A percentile compares a stretch with the other conserved stretches of the same genome.
phyloP scores from a whole-genome alignment of 2,329 filamentous ascomycete species.

The Chrysoporthe cubensis region DNA sequence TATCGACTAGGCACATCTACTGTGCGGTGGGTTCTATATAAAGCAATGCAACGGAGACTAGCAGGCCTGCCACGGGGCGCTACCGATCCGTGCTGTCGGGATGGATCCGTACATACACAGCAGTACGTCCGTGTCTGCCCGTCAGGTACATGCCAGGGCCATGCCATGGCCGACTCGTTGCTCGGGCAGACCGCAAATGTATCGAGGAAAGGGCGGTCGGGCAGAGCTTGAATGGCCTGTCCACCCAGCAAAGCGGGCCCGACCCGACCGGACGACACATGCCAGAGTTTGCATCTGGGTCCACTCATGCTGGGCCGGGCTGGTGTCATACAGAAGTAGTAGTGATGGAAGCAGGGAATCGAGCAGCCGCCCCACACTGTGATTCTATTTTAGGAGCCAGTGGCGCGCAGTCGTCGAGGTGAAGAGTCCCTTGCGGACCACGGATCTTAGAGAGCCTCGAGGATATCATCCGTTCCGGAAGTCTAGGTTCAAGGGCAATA shows the following conservation, averaged over 20 bases:
- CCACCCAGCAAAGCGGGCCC: too few species aligned
- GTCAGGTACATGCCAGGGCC: neutral
- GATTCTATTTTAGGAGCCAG: neutral
- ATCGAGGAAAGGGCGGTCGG: neutral
- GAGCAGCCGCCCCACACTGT: neutral
- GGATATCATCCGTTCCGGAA: too few species aligned
- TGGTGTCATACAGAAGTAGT: neutral
- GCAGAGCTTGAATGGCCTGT: neutral
- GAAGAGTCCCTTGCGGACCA: too few species aligned
- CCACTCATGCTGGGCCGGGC: neutral
- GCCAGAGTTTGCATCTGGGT: neutral
- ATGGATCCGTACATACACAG: neutral
- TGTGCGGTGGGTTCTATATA: conserved; percentile 5
- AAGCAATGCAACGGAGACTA: neutral
- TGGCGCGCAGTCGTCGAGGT: too few species aligned
- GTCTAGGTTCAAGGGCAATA: too few species aligned
- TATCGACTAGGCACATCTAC: neutral
- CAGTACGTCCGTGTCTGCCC: neutral
- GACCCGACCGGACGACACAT: neutral
- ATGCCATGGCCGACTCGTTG: neutral
- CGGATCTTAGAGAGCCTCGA: too few species aligned
- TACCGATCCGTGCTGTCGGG: neutral
- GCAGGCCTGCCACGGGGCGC: neutral
- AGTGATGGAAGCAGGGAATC: neutral
- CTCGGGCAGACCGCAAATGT: neutral